A percentile compares a stretch with the other conserved stretches of the same genome.
phyloP scores from a whole-genome alignment of 2,329 filamentous ascomycete genomes.

The Clarireedia homoeocarpa region DNA sequence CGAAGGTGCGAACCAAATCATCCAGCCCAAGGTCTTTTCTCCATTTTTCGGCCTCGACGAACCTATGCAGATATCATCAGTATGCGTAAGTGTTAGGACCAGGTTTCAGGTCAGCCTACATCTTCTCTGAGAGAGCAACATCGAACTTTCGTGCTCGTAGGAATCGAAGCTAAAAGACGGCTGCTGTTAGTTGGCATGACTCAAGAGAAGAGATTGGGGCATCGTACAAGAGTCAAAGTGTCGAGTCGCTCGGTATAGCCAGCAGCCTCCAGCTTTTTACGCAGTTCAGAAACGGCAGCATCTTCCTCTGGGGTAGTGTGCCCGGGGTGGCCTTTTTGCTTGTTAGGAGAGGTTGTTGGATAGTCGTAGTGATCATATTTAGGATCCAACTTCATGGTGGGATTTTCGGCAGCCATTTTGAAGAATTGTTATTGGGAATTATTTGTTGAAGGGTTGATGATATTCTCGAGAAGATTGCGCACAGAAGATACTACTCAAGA shows the following conservation, averaged over 20 bases:
- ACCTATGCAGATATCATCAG: constrained; percentile 49
- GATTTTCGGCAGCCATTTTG: constrained; percentile 23
- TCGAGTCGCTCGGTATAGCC: constrained; percentile 81
- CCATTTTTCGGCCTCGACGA: constrained; percentile 85
- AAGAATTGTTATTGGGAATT: constrained; percentile 1
- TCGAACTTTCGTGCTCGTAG: constrained; percentile 94
- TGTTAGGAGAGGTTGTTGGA: constrained; percentile 66
- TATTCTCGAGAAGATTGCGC: neutral
- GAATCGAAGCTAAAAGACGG: constrained; percentile 61
- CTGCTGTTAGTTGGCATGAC: neutral
- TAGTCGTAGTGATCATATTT: constrained; percentile 97
- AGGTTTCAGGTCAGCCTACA: constrained; percentile 51
- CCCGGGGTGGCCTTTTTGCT: constrained; percentile 74
- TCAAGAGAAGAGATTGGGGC: neutral
- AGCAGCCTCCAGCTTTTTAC: constrained; percentile 73
- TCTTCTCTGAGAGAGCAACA: constrained; percentile 72
- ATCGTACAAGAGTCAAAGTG: constrained; percentile 76
- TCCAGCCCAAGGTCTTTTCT: constrained; percentile 80
- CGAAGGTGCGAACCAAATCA: constrained; percentile 69
- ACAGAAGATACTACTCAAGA: neutral
- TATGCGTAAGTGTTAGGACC: neutral
- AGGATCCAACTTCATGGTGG: constrained; percentile 52
- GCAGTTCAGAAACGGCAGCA: constrained; percentile 80
- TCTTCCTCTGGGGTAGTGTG: constrained; percentile 81
- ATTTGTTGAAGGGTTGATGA: neutral